Base-by-base conservation (phyloP, 1,284 basidiomycete species). In the Austropuccinia psidii region DNA sequence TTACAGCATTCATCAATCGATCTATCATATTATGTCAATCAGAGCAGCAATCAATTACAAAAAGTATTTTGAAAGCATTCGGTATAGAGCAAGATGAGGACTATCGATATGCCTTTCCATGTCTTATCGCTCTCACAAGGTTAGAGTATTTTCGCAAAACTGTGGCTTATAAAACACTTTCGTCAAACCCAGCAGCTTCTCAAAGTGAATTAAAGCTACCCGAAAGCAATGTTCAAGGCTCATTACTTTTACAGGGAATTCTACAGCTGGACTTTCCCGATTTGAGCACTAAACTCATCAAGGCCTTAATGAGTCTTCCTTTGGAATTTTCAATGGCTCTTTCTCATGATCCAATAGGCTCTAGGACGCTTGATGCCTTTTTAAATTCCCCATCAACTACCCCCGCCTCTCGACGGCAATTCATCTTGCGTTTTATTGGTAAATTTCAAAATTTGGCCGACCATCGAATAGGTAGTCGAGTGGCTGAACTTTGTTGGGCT, bases 401-500 rank as follows among this genome's bases (percentile, higher is more conserved):
- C 1, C 80, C 84, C 39, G 89, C 89, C 78, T 83, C 84, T 47
- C 88, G 90, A 75, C 86, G 90, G 31, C 84, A 85, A 76, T 86
- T 95, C 55, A 85, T 93, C 65, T 82, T 88, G 78, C 83, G 85
- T 1, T 87, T 94, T 76, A 86, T 92, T 52, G 90, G 88, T 2
- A 85, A 87, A 73, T 95, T 88, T 80, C 87, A 89, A 78, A 79
- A 82, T 35, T 86, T 97, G 27, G 89, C 90, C 1, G 88, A 93
- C 79, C 90, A 95, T 79, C 86, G 89, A 29, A 87, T 95, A 76
- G 93, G 94, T 58, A 91, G 90, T 77, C 85, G 91, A 64, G 87
- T 97, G 0, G 90, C 87, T 2, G 93, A 94, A 78, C 87, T 89
- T 29, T 89, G 89, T 77, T 97, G 91, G 90, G 86, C 85, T 0